Evolutionary conservation across 2,329 filamentous ascomycete genomes (phyloP).

Genomic region (Apiospora marii): DNA sequence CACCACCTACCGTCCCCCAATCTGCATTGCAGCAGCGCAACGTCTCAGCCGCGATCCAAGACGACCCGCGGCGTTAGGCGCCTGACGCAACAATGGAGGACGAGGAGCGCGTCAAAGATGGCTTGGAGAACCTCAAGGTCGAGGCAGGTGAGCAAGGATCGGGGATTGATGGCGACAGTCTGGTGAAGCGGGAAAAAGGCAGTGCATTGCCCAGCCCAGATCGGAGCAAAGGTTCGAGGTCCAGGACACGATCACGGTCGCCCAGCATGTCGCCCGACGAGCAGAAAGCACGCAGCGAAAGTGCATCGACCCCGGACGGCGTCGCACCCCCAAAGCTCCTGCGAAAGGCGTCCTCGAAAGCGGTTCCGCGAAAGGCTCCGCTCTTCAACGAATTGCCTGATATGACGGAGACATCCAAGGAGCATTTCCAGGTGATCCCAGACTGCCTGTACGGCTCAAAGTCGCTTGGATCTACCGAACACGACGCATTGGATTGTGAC

Average conservation of each 20-base stretch:
- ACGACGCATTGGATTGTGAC: conserved; percentile 91
- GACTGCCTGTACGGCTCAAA: conserved; percentile 93
- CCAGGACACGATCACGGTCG: conserved; percentile 48
- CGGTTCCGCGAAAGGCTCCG: conserved; percentile 65
- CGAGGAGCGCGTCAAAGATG: conserved; percentile 40
- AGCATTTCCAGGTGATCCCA: conserved; percentile 80
- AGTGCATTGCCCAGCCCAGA: conserved; percentile 51
- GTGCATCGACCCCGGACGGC: conserved; percentile 56
- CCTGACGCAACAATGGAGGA: conserved; percentile 39
- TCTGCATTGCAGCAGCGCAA: conserved; percentile 13
- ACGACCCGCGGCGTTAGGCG: conserved; percentile 15
- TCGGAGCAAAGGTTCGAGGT: conserved; percentile 49
- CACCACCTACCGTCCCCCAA: neutral
- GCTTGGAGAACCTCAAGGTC: conserved; percentile 53
- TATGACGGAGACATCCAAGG: conserved; percentile 77
- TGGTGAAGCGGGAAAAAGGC: conserved; percentile 47
- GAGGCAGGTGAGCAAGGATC: conserved; percentile 45
- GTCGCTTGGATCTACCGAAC: conserved; percentile 88
- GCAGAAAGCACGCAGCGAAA: conserved; percentile 55
- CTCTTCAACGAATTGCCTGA: conserved; percentile 81
- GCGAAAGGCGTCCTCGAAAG: conserved; percentile 77
- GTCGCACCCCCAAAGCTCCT: conserved; percentile 69
- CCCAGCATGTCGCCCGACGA: conserved; percentile 53
- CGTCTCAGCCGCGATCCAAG: conserved; percentile 6
- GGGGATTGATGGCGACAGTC: conserved; percentile 44